Conservation (phyloP, 2,329 filamentous ascomycete genomes). For the Hymenoscyphus fraxineus region DNA sequence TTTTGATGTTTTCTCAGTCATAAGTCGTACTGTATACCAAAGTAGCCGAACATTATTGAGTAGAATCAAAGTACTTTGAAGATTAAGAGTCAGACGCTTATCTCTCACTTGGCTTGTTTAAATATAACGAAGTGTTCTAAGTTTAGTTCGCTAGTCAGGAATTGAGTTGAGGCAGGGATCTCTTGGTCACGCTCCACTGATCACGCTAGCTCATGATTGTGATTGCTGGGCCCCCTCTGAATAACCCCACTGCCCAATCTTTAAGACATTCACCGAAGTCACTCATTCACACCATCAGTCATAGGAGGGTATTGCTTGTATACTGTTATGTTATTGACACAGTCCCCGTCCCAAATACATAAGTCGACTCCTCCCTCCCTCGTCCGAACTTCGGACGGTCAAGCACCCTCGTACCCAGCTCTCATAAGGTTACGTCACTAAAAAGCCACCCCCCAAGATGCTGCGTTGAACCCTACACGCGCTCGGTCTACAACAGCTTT, state of each 20-base stretch:
- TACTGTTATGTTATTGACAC: neutral
- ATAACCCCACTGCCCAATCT: neutral
- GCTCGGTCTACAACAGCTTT: neutral
- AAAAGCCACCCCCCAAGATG: conserved; percentile 7
- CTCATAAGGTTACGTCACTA: neutral
- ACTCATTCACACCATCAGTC: neutral
- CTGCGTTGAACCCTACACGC: conserved; percentile 1
- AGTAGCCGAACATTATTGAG: too few relatives aligned
- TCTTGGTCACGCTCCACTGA: neutral
- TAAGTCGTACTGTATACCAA: too few relatives aligned
- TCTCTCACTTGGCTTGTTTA: too few relatives aligned
- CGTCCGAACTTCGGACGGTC: neutral
- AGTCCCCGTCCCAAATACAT: neutral
- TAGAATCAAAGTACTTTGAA: too few relatives aligned
- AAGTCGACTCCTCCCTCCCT: neutral
- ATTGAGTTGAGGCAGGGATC: neutral
- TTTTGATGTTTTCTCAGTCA: too few relatives aligned
- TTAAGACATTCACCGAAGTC: neutral
- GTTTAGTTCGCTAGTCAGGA: neutral
- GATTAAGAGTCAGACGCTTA: too few relatives aligned
- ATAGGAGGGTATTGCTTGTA: neutral
- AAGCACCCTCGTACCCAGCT: neutral
- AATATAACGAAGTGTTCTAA: neutral
- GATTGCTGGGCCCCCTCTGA: neutral
- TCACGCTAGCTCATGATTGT: neutral